Conservation (phyloP, 2,329 filamentous ascomycete genomes). For the Neofusicoccum umdonicola region DNA sequence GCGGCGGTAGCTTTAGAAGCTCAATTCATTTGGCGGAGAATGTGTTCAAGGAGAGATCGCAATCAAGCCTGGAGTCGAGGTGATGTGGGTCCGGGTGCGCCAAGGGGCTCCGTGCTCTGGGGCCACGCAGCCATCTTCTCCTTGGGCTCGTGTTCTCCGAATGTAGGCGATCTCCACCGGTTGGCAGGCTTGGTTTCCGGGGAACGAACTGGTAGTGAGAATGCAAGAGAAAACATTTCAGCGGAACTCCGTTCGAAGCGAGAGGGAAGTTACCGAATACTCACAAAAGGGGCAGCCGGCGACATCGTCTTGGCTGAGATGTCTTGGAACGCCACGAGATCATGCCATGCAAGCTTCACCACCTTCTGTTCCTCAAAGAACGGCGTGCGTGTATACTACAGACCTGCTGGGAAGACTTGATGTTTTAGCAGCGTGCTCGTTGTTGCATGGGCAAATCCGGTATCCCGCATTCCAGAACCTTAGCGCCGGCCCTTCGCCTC, state of each 20-base stretch:
- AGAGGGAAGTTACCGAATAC: background rate
- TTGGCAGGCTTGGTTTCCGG: too few relatives aligned
- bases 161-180: background rate
- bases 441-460: background rate
- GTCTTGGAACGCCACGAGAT: background rate
- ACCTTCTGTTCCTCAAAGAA: too few relatives aligned
- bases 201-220: background rate
- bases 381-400: too few relatives aligned
- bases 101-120: background rate
- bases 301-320: background rate
- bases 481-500: background rate
- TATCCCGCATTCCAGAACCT: background rate
- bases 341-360: too few relatives aligned
- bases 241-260: background rate
- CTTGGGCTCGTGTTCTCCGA: background rate
- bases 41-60: slow-evolving; percentile 3
- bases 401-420: too few relatives aligned
- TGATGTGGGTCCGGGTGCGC: background rate
- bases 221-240: background rate
- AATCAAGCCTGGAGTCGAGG: background rate
- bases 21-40: background rate
- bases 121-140: background rate
- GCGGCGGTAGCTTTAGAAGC: background rate
- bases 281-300: background rate
- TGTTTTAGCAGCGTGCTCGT: too few relatives aligned